phyloP scores from a whole-genome alignment of 2,329 filamentous ascomycete species.

The Ascochyta fabae region DNA sequence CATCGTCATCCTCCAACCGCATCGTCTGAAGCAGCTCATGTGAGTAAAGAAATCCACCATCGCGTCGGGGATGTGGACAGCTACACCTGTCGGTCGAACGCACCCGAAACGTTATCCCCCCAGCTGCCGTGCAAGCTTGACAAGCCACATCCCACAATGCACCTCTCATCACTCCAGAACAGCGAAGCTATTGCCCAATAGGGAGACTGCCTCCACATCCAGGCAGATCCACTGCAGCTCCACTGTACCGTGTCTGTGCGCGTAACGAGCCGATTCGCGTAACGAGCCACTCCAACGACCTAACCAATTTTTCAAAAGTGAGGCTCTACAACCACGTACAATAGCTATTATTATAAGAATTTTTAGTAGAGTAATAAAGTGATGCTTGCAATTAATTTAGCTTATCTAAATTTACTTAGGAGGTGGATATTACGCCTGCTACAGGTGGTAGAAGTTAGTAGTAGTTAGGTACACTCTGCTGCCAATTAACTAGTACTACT shows the following conservation, averaged over 20 bases:
- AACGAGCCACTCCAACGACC: too few species aligned
- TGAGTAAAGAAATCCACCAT: slow-evolving; percentile 11
- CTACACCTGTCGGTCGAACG: slow-evolving; percentile 32
- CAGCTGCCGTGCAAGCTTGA: slow-evolving; percentile 13
- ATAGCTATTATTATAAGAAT: too few species aligned
- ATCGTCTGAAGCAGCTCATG: slow-evolving; percentile 13
- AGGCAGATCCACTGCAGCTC: slow-evolving; percentile 13
- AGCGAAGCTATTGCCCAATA: slow-evolving; percentile 17
- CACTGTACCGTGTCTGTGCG: not conserved
- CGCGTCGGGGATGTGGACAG: slow-evolving; percentile 17
- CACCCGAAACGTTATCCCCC: slow-evolving; percentile 18
- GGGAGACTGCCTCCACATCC: not conserved
- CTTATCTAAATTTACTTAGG: too few species aligned
- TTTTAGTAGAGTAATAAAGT: too few species aligned
- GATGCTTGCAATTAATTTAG: too few species aligned
- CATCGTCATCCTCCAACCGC: slow-evolving; percentile 6
- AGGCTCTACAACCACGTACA: too few species aligned
- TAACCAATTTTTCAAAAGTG: too few species aligned
- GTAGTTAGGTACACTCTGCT: too few species aligned
- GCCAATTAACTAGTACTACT: too few species aligned
- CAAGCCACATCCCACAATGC: slow-evolving; percentile 24
- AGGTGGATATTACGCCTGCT: too few species aligned
- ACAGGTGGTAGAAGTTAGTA: too few species aligned
- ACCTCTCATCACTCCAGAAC: slow-evolving; percentile 9
- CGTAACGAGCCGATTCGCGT: too few species aligned